Conservation (phyloP, 2,329 filamentous ascomycete species). For the Orbilia oligospora region DNA sequence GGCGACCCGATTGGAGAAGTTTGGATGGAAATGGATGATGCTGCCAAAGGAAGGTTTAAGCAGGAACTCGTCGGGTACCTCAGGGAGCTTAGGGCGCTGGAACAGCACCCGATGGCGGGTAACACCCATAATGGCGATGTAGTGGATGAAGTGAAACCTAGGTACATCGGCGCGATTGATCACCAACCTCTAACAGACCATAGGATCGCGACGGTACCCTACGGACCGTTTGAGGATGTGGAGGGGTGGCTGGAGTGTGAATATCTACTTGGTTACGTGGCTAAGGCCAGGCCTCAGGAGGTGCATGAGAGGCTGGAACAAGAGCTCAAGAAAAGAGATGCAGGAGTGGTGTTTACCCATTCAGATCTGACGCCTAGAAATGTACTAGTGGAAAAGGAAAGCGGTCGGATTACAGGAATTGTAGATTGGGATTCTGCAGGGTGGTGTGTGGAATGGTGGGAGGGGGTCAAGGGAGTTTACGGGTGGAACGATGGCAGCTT, state of each 20-base stretch:
- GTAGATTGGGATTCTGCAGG: constrained; percentile 59
- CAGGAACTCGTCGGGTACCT: constrained; percentile 47
- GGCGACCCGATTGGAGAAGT: constrained; percentile 48
- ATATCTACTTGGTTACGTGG: constrained; percentile 54
- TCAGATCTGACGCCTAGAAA: constrained; percentile 57
- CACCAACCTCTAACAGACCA: constrained; percentile 55
- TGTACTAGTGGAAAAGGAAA: constrained; percentile 50
- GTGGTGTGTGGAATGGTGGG: constrained; percentile 59
- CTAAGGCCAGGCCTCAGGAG: constrained; percentile 37
- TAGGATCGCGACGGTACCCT: constrained; percentile 56
- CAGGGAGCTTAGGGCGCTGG: constrained; percentile 41
- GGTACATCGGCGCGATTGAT: constrained; percentile 47
- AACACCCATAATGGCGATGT: background rate
- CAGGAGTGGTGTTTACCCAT: constrained; percentile 54
- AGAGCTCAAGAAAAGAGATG: constrained; percentile 32
- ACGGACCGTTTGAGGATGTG: constrained; percentile 49
- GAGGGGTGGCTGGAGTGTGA: constrained; percentile 53
- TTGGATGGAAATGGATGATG: constrained; percentile 50
- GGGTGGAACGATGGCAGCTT: constrained; percentile 53
- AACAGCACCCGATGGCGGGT: constrained; percentile 25
- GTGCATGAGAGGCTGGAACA: constrained; percentile 36
- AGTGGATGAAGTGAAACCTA: background rate
- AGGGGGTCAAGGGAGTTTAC: constrained; percentile 56
- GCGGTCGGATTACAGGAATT: constrained; percentile 53
- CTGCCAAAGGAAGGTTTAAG: constrained; percentile 33